Evolutionary conservation across 495 filamentous ascomycete species (phyloP).

Genomic region (Astrothelium macrocarpum): DNA sequence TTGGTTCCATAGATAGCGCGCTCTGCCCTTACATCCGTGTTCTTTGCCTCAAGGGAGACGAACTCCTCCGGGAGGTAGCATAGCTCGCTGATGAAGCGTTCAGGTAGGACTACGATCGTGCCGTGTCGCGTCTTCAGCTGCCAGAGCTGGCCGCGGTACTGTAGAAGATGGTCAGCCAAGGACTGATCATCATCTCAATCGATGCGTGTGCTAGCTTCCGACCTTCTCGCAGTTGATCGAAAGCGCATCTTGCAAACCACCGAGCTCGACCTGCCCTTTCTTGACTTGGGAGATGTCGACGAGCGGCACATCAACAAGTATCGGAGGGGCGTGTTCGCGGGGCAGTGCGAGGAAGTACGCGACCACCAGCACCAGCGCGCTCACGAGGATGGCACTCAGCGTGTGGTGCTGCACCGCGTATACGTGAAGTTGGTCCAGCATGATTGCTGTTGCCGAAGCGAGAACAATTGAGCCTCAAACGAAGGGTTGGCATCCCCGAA

Average conservation of each 20-base stretch:
- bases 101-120: slow-evolving; percentile 4
- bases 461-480: neutral
- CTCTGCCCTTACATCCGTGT: slow-evolving; percentile 4
- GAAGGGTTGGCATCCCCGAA: slow-evolving; percentile 3
- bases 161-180: slow-evolving; percentile 2
- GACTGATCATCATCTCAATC: slow-evolving; percentile 4
- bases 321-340: slow-evolving; percentile 1
- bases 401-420: neutral
- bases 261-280: slow-evolving; percentile 4
- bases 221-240: slow-evolving; percentile 3
- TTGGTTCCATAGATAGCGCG: slow-evolving; percentile 2
- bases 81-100: slow-evolving; percentile 5
- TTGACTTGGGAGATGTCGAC: slow-evolving; percentile 5
- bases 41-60: slow-evolving; percentile 4
- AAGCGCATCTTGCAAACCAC: slow-evolving; percentile 5
- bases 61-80: slow-evolving; percentile 4
- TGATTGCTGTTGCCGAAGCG: slow-evolving; percentile 3
- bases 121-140: slow-evolving; percentile 4
- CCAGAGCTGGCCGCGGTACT: slow-evolving; percentile 4
- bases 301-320: slow-evolving; percentile 2
- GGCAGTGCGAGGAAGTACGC: slow-evolving; percentile 4
- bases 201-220: slow-evolving; percentile 3
- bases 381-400: slow-evolving; percentile 1
- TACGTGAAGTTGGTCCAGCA: slow-evolving; percentile 5
- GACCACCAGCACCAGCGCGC: slow-evolving; percentile 4